These are phyloP conservation scores for Anthostomella pinea DNA, from an alignment of 2,329 filamentous ascomycete genomes.

Conservation along the genomic window DNA sequence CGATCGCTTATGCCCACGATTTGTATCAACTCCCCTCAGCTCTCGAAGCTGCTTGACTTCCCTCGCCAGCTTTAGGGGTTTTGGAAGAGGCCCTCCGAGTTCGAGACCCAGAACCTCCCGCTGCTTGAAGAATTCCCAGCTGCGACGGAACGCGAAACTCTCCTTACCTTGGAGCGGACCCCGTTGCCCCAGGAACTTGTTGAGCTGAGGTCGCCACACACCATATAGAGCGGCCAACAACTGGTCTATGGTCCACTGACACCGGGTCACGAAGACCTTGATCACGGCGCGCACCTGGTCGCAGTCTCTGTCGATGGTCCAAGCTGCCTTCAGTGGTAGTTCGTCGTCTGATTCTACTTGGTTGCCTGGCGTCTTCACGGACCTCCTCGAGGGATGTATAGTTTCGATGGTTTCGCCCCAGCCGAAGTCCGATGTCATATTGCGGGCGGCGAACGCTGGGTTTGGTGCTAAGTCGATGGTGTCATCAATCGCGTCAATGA, in stretches of 20 bases:
- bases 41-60: neutral
- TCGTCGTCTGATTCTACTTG: neutral
- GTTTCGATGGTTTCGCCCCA: neutral
- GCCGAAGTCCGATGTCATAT: neutral
- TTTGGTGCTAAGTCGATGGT: slow-evolving; percentile 4
- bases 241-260: slow-evolving; percentile 2
- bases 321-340: neutral
- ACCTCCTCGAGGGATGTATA: neutral
- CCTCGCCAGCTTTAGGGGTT: neutral
- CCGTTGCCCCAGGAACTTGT: slow-evolving; percentile 2
- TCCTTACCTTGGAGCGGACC: slow-evolving; percentile 4
- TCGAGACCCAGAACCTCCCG: slow-evolving; percentile 9
- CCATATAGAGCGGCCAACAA: slow-evolving; percentile 1
- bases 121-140: slow-evolving; percentile 10
- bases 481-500: slow-evolving; percentile 5
- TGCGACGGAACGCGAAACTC: neutral
- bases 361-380: neutral
- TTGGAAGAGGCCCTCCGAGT: slow-evolving; percentile 2
- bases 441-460: neutral
- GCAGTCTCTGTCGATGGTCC: slow-evolving; percentile 6
- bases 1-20: too few relatives aligned
- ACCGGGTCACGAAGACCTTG: slow-evolving; percentile 4
- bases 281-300: slow-evolving; percentile 11
- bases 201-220: neutral
- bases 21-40: too few relatives aligned